These are phyloP conservation scores for Sarcodon aspratus DNA, from an alignment of 768 basidiomycete genomes.

Conservation along the genomic window DNA sequence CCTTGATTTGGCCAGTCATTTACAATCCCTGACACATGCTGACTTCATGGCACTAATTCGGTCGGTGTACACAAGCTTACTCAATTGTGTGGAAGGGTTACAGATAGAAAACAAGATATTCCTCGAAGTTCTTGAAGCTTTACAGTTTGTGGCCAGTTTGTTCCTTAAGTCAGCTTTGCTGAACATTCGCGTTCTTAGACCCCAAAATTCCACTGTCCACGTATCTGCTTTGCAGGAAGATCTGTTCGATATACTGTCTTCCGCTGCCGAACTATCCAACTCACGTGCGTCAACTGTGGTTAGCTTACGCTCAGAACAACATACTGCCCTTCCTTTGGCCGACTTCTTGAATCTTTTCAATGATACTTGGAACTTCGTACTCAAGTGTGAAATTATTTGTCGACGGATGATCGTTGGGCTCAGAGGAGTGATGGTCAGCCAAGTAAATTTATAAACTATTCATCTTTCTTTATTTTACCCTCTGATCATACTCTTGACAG, in stretches of 20 bases:
- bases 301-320: constrained; percentile 64
- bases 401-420: constrained; percentile 89
- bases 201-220: constrained; percentile 26
- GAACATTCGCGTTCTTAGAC: constrained; percentile 15
- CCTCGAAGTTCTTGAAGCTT: constrained; percentile 41
- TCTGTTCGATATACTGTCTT: constrained; percentile 63
- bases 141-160: constrained; percentile 21
- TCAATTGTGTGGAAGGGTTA: constrained; percentile 58
- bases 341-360: constrained; percentile 79
- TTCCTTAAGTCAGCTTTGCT: neutral
- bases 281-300: constrained; percentile 74
- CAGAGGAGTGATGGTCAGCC: constrained; percentile 74
- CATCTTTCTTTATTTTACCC: neutral
- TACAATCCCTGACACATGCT: constrained; percentile 56
- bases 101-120: constrained; percentile 50
- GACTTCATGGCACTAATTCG: constrained; percentile 58
- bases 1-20: constrained; percentile 37
- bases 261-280: constrained; percentile 80
- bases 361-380: constrained; percentile 82
- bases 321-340: constrained; percentile 56
- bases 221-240: constrained; percentile 48
- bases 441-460: constrained; percentile 30
- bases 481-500: constrained; percentile 23
- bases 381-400: constrained; percentile 77
- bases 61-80: constrained; percentile 45